phyloP scores from a whole-genome alignment of 1,139 yeast species.

The Debaryomycetaceae sp. region DNA sequence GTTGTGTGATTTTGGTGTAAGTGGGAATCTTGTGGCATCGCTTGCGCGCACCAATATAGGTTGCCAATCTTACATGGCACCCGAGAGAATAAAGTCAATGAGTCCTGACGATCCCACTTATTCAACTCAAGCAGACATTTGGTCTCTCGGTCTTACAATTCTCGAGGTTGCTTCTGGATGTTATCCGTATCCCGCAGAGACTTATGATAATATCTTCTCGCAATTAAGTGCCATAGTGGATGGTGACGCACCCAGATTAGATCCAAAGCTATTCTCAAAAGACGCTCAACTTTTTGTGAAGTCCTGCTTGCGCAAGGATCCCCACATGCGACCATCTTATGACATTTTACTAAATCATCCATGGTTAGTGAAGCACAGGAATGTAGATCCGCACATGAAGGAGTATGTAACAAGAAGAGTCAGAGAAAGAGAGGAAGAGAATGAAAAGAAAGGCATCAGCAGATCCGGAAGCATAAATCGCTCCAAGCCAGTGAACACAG shows the following conservation, averaged over 20 bases:
- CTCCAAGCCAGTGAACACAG: constrained; percentile 18
- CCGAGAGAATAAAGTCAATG: constrained; percentile 76
- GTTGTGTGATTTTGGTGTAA: constrained; percentile 94
- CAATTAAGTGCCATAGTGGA: constrained; percentile 95
- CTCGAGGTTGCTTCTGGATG: constrained; percentile 87
- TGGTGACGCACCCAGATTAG: constrained; percentile 85
- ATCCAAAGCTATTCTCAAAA: constrained; percentile 51
- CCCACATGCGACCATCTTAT: constrained; percentile 81
- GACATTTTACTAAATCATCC: constrained; percentile 71
- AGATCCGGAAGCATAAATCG: constrained; percentile 12
- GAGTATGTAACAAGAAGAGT: constrained; percentile 33
- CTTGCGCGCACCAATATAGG: constrained; percentile 96
- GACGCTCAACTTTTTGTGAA: constrained; percentile 81
- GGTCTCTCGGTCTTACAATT: constrained; percentile 91
- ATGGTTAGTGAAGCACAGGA: constrained; percentile 62
- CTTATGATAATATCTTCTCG: constrained; percentile 83
- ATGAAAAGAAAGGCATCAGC: constrained; percentile 9
- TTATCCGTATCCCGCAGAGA: constrained; percentile 95
- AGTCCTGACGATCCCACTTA: constrained; percentile 71
- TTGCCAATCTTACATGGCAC: constrained; percentile 98
- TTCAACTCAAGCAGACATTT: constrained; percentile 91
- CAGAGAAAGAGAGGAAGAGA: constrained; percentile 26
- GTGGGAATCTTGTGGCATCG: constrained; percentile 93
- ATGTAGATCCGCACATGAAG: constrained; percentile 45
- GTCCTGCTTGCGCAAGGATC: constrained; percentile 76